Percentiles rank a stretch among this genome's conserved stretches.
phyloP scores from a whole-genome alignment of 2,329 filamentous ascomycete species.

The Fonsecaea monophora region DNA sequence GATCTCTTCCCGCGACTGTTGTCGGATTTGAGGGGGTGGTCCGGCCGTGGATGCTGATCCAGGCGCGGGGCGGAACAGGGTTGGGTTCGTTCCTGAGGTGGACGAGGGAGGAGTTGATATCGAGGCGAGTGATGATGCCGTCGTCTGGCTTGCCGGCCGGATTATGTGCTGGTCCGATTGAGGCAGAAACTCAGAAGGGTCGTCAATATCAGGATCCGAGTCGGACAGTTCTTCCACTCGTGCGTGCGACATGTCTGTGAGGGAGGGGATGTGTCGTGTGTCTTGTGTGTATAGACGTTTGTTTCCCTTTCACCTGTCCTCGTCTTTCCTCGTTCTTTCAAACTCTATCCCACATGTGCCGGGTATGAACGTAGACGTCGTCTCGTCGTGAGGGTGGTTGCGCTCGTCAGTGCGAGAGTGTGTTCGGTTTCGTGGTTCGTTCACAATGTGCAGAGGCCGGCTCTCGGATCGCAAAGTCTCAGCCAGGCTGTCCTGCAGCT shows the following conservation, averaged over 20 bases:
- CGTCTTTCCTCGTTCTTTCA: too few species aligned
- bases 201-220: slow-evolving; percentile 87
- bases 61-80: slow-evolving; percentile 55
- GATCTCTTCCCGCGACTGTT: slow-evolving; percentile 62
- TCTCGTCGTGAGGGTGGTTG: too few species aligned
- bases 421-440: too few species aligned
- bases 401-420: too few species aligned
- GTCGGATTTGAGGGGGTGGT: slow-evolving; percentile 45
- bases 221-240: slow-evolving; percentile 93
- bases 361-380: too few species aligned
- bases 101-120: slow-evolving; percentile 41
- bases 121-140: slow-evolving; percentile 31
- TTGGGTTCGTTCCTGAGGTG: slow-evolving; percentile 42
- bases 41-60: slow-evolving; percentile 47
- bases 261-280: background rate
- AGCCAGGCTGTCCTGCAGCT: too few species aligned
- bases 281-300: background rate
- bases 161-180: slow-evolving; percentile 48
- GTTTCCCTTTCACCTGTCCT: background rate
- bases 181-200: slow-evolving; percentile 70
- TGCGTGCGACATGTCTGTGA: slow-evolving; percentile 72
- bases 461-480: too few species aligned
- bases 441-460: too few species aligned
- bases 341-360: too few species aligned
- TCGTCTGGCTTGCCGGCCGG: slow-evolving; percentile 47